Evolutionary conservation across 192 early-diverging fungal genomes (phyloP).

Genomic region (Coemansia sp.): DNA sequence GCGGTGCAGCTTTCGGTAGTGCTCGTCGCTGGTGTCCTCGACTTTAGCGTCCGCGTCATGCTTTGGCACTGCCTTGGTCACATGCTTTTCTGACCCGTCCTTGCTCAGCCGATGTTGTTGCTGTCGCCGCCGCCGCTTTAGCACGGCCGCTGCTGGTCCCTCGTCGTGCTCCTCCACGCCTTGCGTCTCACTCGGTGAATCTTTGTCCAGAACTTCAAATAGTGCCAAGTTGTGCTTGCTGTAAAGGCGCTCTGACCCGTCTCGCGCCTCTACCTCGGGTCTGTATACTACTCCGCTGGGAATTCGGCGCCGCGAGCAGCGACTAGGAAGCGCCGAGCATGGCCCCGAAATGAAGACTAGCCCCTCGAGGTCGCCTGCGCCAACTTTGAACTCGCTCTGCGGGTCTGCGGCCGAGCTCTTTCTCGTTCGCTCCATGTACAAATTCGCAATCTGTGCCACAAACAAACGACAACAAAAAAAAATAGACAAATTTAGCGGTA

Average conservation of each 20-base stretch:
- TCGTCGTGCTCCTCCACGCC: conserved; percentile 6
- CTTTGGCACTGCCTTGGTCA: not conserved
- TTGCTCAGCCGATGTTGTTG: not conserved
- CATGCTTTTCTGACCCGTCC: not conserved
- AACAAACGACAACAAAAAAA: too few species aligned
- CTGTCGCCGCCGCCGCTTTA: conserved; percentile 18
- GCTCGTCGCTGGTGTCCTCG: conserved; percentile 40
- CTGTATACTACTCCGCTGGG: conserved; percentile 12
- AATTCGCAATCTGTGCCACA: not conserved
- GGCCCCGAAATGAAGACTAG: conserved; percentile 38
- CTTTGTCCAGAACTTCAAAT: conserved; percentile 30
- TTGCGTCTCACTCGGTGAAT: not conserved
- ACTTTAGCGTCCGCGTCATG: not conserved
- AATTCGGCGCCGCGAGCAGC: conserved; percentile 10
- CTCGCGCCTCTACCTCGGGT: conserved; percentile 36
- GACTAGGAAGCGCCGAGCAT: conserved; percentile 13
- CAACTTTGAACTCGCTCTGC: conserved; percentile 1
- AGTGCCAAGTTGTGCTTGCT: conserved; percentile 31
- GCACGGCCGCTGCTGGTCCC: conserved; percentile 27
- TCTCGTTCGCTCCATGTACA: not conserved
- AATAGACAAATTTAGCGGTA: too few species aligned
- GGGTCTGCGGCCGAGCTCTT: not conserved
- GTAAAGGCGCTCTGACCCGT: conserved; percentile 38
- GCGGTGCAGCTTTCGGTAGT: conserved; percentile 38
- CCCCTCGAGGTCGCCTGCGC: conserved; percentile 27